Evolutionary conservation across 2,329 filamentous ascomycete genomes (phyloP).

Genomic region (Zasmidium angulare): DNA sequence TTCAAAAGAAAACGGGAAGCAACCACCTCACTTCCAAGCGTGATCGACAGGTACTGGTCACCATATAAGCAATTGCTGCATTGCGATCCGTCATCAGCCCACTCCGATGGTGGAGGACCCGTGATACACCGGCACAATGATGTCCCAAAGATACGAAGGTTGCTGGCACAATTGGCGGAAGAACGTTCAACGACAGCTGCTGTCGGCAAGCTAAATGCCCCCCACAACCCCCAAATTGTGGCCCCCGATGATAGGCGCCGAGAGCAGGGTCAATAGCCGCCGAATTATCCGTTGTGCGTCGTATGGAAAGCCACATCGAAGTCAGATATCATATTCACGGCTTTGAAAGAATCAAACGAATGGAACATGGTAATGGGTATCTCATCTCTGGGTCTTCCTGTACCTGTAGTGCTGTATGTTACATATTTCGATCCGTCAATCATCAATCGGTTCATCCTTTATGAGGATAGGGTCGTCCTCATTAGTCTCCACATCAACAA

Average conservation of each 20-base stretch:
- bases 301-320: too few relatives aligned
- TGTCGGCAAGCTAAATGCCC: neutral
- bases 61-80: neutral
- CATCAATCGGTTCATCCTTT: slow-evolving; percentile 36
- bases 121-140: neutral
- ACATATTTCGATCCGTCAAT: slow-evolving; percentile 6
- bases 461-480: slow-evolving; percentile 29
- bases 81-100: neutral
- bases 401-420: neutral
- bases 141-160: neutral
- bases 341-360: too few relatives aligned
- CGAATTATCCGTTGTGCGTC: too few relatives aligned
- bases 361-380: neutral
- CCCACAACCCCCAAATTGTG: too few relatives aligned
- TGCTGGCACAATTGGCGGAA: slow-evolving; percentile 1
- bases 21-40: neutral
- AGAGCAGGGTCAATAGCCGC: neutral
- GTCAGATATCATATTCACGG: too few relatives aligned
- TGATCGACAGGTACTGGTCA: slow-evolving; percentile 1
- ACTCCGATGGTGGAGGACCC: neutral
- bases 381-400: neutral
- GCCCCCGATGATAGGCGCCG: neutral
- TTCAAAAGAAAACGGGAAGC: neutral
- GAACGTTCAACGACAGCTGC: neutral
- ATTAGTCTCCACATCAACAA: slow-evolving; percentile 5